A percentile compares a stretch with the other conserved stretches of the same genome.
phyloP scores from a whole-genome alignment of 306 rosid genomes.

The Prunus mira region DNA sequence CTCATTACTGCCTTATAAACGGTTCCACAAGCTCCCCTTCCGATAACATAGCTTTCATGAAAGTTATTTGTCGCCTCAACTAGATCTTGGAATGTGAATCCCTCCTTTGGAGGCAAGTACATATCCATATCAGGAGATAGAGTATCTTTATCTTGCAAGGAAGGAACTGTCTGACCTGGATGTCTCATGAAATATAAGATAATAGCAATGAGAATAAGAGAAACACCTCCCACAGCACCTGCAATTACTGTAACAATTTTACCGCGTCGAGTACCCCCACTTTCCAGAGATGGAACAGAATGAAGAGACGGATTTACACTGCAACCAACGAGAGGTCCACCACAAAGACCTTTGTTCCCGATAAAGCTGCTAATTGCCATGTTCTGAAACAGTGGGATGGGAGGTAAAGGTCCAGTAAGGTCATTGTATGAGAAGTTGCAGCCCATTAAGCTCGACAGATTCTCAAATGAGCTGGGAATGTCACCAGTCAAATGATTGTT shows the following conservation, averaged over 20 bases:
- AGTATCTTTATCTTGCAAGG: slow-evolving; percentile 47
- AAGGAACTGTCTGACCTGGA: slow-evolving; percentile 39
- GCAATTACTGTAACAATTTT: slow-evolving; percentile 61
- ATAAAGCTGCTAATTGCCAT: slow-evolving; percentile 64
- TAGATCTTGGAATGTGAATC: slow-evolving; percentile 75
- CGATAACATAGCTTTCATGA: slow-evolving; percentile 70
- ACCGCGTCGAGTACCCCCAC: slow-evolving; percentile 37
- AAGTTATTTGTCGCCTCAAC: slow-evolving; percentile 83
- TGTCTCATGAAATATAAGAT: slow-evolving; percentile 69
- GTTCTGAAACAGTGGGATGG: slow-evolving; percentile 55
- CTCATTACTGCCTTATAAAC: slow-evolving; percentile 82
- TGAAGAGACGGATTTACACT: slow-evolving; percentile 34
- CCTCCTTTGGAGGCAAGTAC: slow-evolving; percentile 82
- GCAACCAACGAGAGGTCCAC: slow-evolving; percentile 66
- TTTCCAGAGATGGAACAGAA: slow-evolving; percentile 19
- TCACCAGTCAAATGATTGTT: slow-evolving; percentile 80
- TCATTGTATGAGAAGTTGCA: slow-evolving; percentile 92
- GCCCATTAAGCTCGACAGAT: slow-evolving; percentile 66
- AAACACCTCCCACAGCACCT: slow-evolving; percentile 73
- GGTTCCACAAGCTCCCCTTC: slow-evolving; percentile 92
- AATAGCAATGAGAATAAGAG: slow-evolving; percentile 71
- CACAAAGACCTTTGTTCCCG: slow-evolving; percentile 80
- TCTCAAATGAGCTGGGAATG: slow-evolving; percentile 74
- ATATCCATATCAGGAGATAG: slow-evolving; percentile 65
- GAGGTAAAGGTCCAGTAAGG: slow-evolving; percentile 80